These are phyloP conservation scores for Allantophomopsis lycopodina DNA, from an alignment of 2,329 filamentous ascomycete species.

Conservation along the genomic window DNA sequence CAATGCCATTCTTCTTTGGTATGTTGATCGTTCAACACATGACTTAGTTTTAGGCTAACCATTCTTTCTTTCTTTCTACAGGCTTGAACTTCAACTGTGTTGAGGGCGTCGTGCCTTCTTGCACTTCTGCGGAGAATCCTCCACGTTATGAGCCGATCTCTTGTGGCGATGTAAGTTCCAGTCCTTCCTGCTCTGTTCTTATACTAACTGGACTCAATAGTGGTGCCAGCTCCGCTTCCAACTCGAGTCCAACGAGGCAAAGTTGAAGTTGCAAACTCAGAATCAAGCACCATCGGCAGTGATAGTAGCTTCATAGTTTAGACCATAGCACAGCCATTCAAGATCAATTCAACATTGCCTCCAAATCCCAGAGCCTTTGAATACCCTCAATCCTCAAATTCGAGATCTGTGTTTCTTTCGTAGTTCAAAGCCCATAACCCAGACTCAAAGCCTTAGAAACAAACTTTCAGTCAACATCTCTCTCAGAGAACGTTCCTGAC, in stretches of 20 bases:
- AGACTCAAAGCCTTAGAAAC: neutral
- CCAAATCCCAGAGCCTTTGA: too few relatives aligned
- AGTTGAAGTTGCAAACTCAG: slow-evolving; percentile 7
- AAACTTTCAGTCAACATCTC: neutral
- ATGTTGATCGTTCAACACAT: slow-evolving; percentile 2
- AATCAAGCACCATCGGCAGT: slow-evolving; percentile 13
- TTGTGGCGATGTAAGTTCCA: slow-evolving; percentile 27
- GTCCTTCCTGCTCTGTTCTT: neutral
- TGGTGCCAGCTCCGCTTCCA: slow-evolving; percentile 18
- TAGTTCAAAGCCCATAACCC: too few relatives aligned
- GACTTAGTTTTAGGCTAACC: neutral
- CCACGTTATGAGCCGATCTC: slow-evolving; percentile 35
- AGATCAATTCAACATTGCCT: too few relatives aligned
- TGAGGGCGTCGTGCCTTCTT: slow-evolving; percentile 32
- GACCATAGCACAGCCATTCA: too few relatives aligned
- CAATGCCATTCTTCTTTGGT: slow-evolving; percentile 43
- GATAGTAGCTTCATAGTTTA: slow-evolving; percentile 4
- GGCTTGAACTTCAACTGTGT: slow-evolving; percentile 37
- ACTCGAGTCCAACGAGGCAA: slow-evolving; percentile 12
- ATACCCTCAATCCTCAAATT: too few relatives aligned
- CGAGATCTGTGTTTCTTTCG: too few relatives aligned
- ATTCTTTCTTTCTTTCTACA: slow-evolving; percentile 1
- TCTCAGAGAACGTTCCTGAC: slow-evolving; percentile 34
- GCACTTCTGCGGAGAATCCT: slow-evolving; percentile 28
- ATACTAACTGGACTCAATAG: slow-evolving; percentile 4